Conservation (phyloP, 2,329 filamentous ascomycete genomes). For the Trichothecium roseum region DNA sequence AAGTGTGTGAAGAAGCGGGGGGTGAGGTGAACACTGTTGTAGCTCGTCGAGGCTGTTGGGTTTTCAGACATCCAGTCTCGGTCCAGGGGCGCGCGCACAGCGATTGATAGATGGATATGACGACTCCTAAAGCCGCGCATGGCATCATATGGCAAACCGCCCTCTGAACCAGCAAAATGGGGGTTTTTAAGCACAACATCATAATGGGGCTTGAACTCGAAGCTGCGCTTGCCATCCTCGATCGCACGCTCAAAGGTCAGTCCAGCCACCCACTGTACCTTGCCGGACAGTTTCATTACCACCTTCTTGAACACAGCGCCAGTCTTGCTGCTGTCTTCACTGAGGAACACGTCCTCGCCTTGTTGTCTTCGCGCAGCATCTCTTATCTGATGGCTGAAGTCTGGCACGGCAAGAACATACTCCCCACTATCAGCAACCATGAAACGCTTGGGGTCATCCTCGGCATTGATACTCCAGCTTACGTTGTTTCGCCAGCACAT, state of each 20-base stretch:
- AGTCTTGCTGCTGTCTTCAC: slow-evolving; percentile 55
- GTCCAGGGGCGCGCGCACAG: slow-evolving; percentile 76
- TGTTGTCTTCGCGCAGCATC: slow-evolving; percentile 42
- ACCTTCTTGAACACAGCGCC: slow-evolving; percentile 94
- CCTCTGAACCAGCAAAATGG: slow-evolving; percentile 53
- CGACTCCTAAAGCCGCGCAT: slow-evolving; percentile 93
- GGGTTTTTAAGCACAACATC: slow-evolving; percentile 80
- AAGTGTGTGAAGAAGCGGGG: slow-evolving; percentile 98
- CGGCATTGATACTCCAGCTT: slow-evolving; percentile 71
- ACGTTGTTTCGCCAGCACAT: slow-evolving; percentile 99
- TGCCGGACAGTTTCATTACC: slow-evolving; percentile 95
- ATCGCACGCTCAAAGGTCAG: slow-evolving; percentile 85
- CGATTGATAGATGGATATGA: slow-evolving; percentile 91
- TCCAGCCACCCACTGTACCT: slow-evolving; percentile 85
- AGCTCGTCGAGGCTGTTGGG: slow-evolving; percentile 70
- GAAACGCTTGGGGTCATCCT: slow-evolving; percentile 82
- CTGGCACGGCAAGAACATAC: slow-evolving; percentile 87
- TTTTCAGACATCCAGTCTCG: slow-evolving; percentile 76
- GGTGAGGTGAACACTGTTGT: slow-evolving; percentile 91
- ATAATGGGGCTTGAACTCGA: slow-evolving; percentile 88
- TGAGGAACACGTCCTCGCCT: slow-evolving; percentile 48
- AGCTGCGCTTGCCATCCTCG: slow-evolving; percentile 61
- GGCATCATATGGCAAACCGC: slow-evolving; percentile 66
- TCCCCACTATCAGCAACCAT: slow-evolving; percentile 95
- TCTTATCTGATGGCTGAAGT: slow-evolving; percentile 81